These are phyloP conservation scores for Dothideomycetidae sp. DNA, from an alignment of 2,329 filamentous ascomycete genomes.

Conservation along the genomic window DNA sequence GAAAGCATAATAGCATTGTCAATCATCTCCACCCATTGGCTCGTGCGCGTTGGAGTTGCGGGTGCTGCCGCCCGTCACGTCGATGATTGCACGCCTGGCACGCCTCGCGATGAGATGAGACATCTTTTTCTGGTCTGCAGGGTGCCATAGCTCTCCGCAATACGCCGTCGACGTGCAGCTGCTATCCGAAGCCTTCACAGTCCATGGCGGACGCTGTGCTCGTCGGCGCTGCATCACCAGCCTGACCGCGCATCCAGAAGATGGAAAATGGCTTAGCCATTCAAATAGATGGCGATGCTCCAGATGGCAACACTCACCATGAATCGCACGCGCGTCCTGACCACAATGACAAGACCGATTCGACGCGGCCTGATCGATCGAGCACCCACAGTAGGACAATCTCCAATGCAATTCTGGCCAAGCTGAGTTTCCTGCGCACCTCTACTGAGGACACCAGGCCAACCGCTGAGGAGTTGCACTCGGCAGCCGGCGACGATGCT, in stretches of 20 bases:
- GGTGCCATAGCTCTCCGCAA: no score
- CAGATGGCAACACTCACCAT: slow-evolving; percentile 7
- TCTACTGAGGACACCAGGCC: slow-evolving; percentile 22
- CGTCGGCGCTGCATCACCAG: neutral
- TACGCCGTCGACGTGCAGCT: no score
- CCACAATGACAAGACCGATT: neutral
- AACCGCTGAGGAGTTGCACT: slow-evolving; percentile 11
- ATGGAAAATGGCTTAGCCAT: slow-evolving; percentile 12
- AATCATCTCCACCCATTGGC: no score
- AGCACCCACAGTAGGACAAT: slow-evolving; percentile 33
- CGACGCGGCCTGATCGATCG: neutral
- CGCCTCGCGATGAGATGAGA: no score
- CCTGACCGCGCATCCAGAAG: slow-evolving; percentile 13
- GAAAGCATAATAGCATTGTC: no score
- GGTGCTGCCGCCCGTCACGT: no score
- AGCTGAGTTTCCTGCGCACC: slow-evolving; percentile 52
- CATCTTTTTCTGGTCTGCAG: no score
- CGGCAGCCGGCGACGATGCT: slow-evolving; percentile 17
- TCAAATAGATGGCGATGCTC: slow-evolving; percentile 8
- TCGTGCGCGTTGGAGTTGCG: no score
- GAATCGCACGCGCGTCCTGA: neutral
- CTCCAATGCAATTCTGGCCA: slow-evolving; percentile 53
- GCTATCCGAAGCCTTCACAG: no score
- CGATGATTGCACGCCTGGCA: no score
- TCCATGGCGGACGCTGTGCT: neutral